phyloP scores from a whole-genome alignment of 2,329 filamentous ascomycete genomes.

The Simplicillium aogashimaense region DNA sequence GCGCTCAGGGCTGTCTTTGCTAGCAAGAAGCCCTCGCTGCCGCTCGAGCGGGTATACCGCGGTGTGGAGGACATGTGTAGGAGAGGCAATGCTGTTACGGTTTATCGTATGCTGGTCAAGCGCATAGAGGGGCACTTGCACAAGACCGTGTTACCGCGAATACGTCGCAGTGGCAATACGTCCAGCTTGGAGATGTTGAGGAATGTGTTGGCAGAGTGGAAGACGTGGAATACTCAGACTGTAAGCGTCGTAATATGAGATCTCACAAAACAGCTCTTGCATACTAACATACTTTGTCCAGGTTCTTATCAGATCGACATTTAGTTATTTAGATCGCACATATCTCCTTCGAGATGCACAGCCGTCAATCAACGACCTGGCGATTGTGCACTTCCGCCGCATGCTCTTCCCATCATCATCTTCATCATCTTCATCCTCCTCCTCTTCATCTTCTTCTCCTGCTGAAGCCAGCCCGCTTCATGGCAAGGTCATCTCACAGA shows the following conservation, averaged over 20 bases:
- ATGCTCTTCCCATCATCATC: constrained; percentile 33
- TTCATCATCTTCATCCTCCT: constrained; percentile 33
- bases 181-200: constrained; percentile 56
- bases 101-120: constrained; percentile 57
- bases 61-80: constrained; percentile 88
- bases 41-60: constrained; percentile 82
- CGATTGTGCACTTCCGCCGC: constrained; percentile 63
- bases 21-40: constrained; percentile 50
- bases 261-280: constrained; percentile 4
- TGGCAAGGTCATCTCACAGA: constrained; percentile 32
- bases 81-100: constrained; percentile 57
- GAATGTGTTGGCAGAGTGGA: constrained; percentile 52
- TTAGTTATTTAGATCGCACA: constrained; percentile 88
- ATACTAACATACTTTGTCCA: constrained; percentile 19
- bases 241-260: constrained; percentile 32
- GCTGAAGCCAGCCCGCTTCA: constrained; percentile 16
- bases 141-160: constrained; percentile 42
- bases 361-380: constrained; percentile 71
- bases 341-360: constrained; percentile 67
- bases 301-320: constrained; percentile 74
- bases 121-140: constrained; percentile 61
- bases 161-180: constrained; percentile 37
- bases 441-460: too few relatives aligned
- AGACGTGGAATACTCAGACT: constrained; percentile 67
- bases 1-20: constrained; percentile 68